Percentiles rank a stretch among this genome's conserved stretches.
phyloP scores from a whole-genome alignment of 75 land plant species.

The Cunninghamia lanceolata region DNA sequence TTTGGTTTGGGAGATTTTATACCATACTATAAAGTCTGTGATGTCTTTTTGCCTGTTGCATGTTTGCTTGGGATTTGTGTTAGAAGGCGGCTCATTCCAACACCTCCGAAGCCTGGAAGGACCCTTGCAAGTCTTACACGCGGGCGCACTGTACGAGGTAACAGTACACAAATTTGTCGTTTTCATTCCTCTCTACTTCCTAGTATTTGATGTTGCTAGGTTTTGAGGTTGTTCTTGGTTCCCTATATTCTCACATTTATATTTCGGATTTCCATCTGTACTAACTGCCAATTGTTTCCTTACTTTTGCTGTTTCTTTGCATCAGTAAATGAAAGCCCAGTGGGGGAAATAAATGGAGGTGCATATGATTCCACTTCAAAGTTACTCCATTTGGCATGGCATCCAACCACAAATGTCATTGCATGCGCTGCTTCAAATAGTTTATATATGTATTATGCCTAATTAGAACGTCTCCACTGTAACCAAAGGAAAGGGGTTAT shows the following conservation, averaged over 20 bases:
- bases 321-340: constrained; percentile 32
- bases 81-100: constrained; percentile 31
- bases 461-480: constrained; percentile 17
- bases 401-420: constrained; percentile 69
- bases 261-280: neutral
- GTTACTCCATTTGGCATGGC: constrained; percentile 60
- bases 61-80: constrained; percentile 2
- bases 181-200: neutral
- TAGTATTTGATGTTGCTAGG: neutral
- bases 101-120: constrained; percentile 33
- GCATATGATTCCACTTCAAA: constrained; percentile 29
- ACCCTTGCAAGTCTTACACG: constrained; percentile 35
- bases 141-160: constrained; percentile 19
- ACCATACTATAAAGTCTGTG: neutral
- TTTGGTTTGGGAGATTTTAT: neutral
- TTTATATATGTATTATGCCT: constrained; percentile 74
- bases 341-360: constrained; percentile 9
- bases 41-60: neutral
- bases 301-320: neutral
- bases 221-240: neutral
- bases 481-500: constrained; percentile 14
- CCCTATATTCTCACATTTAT: neutral
- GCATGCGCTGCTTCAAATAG: constrained; percentile 85
- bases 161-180: neutral
- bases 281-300: neutral